These are phyloP conservation scores for Nematodospora valgi DNA, from an alignment of 805 yeast species.

Conservation along the genomic window DNA sequence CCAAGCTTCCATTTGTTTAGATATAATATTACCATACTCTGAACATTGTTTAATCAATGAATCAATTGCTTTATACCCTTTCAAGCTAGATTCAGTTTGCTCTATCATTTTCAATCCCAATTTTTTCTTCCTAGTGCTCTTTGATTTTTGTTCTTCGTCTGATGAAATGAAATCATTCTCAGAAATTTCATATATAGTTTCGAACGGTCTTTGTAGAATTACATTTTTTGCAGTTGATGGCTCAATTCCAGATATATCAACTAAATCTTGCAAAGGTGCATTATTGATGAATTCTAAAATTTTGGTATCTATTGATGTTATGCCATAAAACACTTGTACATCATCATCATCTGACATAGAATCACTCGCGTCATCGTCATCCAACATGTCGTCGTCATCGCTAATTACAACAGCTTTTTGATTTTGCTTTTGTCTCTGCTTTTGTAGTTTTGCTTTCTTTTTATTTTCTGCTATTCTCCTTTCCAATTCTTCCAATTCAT, in stretches of 20 bases:
- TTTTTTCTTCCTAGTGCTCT: slow-evolving; percentile 45
- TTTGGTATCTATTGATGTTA: slow-evolving; percentile 56
- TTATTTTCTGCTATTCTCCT: slow-evolving; percentile 35
- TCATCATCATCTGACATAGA: slow-evolving; percentile 48
- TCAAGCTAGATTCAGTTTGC: slow-evolving; percentile 62
- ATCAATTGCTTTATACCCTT: slow-evolving; percentile 93
- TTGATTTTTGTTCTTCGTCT: slow-evolving; percentile 23
- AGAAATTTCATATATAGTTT: slow-evolving; percentile 55
- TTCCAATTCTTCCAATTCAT: slow-evolving; percentile 39
- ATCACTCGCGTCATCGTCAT: slow-evolving; percentile 45
- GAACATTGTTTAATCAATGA: slow-evolving; percentile 84
- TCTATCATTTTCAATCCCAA: slow-evolving; percentile 75
- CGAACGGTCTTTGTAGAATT: slow-evolving; percentile 68
- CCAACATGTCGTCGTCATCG: slow-evolving; percentile 34
- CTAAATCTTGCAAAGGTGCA: slow-evolving; percentile 69
- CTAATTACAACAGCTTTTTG: slow-evolving; percentile 14
- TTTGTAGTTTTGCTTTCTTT: slow-evolving; percentile 17
- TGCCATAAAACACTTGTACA: slow-evolving; percentile 30
- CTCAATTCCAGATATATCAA: slow-evolving; percentile 73
- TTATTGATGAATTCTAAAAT: slow-evolving; percentile 75
- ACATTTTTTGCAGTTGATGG: slow-evolving; percentile 63
- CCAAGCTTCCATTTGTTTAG: slow-evolving; percentile 77
- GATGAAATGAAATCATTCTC: slow-evolving; percentile 48
- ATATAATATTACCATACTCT: slow-evolving; percentile 66
- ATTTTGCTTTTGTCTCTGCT: background rate